These are phyloP conservation scores for Cercospora sesami DNA, from an alignment of 2,329 filamentous ascomycete genomes.

Conservation along the genomic window DNA sequence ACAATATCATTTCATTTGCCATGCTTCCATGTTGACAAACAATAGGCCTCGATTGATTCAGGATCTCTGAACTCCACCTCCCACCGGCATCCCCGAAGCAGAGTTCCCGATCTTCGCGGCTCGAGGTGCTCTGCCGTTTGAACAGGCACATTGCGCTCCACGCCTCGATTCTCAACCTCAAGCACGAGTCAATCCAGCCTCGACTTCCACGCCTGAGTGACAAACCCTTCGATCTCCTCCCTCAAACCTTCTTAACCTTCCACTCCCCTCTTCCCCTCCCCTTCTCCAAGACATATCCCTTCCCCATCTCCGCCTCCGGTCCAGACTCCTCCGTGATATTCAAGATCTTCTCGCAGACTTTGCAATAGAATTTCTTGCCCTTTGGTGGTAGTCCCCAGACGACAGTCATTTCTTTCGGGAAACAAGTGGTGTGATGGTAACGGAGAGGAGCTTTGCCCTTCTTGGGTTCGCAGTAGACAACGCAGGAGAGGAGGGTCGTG, in stretches of 20 bases:
- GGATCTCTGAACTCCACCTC: background rate
- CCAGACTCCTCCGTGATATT: background rate
- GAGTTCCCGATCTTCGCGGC: background rate
- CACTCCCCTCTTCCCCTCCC: background rate
- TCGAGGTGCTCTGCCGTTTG: background rate
- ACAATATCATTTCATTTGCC: background rate
- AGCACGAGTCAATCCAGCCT: background rate
- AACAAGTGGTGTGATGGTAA: constrained; percentile 9
- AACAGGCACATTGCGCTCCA: background rate
- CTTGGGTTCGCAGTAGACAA: constrained; percentile 1
- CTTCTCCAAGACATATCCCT: constrained; percentile 5
- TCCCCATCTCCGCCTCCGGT: constrained; percentile 3
- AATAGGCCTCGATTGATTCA: background rate
- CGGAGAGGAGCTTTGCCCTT: background rate
- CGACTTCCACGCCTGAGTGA: background rate
- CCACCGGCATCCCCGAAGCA: background rate
- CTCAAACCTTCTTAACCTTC: constrained; percentile 6
- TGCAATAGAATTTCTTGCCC: constrained; percentile 6
- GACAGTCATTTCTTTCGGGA: constrained; percentile 3
- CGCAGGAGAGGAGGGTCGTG: background rate
- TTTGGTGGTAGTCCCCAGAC: constrained; percentile 7
- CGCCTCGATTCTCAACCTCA: background rate
- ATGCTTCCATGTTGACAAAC: background rate
- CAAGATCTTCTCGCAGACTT: constrained; percentile 3
- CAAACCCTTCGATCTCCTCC: background rate